Evolutionary conservation across 1,139 yeast genomes (phyloP), one percentile per base, ranked within the genome.

Genomic region (Saccharomyces hybrid): DNA sequence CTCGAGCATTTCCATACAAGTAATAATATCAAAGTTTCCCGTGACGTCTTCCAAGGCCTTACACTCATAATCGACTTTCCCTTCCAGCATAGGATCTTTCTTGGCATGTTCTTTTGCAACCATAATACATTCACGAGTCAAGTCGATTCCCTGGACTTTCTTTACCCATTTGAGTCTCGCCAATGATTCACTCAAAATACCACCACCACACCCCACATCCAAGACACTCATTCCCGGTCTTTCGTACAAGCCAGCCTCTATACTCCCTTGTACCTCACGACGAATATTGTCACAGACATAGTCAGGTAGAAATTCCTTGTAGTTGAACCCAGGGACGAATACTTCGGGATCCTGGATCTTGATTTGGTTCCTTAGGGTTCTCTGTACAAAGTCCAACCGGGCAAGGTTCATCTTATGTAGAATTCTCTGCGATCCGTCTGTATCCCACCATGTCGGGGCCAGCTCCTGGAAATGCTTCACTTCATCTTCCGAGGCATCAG

Each of bases 131-230:
- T 89, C 95, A 0, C 79, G 75, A 0, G 97, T 87, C 63, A 93
- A 77, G 70, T 93, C 99, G 51, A 93, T 82, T 2, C 96, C 99
- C 52, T 76, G 76, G 4, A 93, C 97, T 3, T 72, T 67, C 8
- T 76, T 71, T 6, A 89, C 82, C 58, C 77, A 80, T 8, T 81
- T 79, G 61, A 88, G 73, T 60, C 99, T 75, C 0, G 96, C 96
- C 68, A 93, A 71, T 0, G 95, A 84, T 67, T 93, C 99, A 4
- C 91, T 75, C 47, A 93, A 74, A 28, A 93, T 84, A 0, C 99
- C 99, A 6, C 99, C 99, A 25, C 99, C 99, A 67, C 99, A 95
- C 0, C 99, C 99, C 53, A 93, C 84, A 67, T 93, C 99, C 57
- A 93, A 73, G 0, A 84, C 91, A 11, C 72, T 70, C 52, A 82